Conservation (phyloP, 192 early-diverging fungal species). For the Anaeromyces robustus region DNA sequence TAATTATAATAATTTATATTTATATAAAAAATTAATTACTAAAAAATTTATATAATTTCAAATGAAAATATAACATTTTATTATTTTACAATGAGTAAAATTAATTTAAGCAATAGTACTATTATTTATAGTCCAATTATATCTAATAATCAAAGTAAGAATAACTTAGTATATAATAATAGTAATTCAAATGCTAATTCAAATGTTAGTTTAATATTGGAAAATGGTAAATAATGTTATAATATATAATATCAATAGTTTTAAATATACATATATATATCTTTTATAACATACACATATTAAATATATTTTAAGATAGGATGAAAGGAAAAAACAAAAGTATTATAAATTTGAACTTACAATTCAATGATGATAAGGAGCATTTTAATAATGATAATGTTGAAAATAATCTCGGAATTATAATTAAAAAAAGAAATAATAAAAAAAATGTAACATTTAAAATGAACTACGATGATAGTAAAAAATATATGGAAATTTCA, state of each 20-base stretch:
- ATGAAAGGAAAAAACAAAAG: background rate
- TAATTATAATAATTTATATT: no score
- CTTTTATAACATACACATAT: no score
- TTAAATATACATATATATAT: no score
- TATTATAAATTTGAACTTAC: background rate
- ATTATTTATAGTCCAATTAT: no score
- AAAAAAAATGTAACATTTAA: background rate
- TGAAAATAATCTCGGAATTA: background rate
- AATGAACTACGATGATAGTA: conserved; percentile 1
- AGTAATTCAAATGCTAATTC: background rate
- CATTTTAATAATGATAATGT: background rate
- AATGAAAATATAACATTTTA: no score
- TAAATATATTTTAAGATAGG: background rate
- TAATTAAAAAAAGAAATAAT: background rate
- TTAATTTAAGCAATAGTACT: no score
- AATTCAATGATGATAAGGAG: background rate
- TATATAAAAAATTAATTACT: no score
- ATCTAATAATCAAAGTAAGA: no score
- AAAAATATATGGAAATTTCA: conserved; percentile 23
- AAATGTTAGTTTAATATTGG: background rate
- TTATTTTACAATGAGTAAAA: no score
- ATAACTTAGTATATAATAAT: background rate
- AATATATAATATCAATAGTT: background rate
- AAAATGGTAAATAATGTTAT: background rate
- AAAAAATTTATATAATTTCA: no score